Evolutionary conservation across 1,284 basidiomycete genomes (phyloP).

Genomic region (Waitea zeae): DNA sequence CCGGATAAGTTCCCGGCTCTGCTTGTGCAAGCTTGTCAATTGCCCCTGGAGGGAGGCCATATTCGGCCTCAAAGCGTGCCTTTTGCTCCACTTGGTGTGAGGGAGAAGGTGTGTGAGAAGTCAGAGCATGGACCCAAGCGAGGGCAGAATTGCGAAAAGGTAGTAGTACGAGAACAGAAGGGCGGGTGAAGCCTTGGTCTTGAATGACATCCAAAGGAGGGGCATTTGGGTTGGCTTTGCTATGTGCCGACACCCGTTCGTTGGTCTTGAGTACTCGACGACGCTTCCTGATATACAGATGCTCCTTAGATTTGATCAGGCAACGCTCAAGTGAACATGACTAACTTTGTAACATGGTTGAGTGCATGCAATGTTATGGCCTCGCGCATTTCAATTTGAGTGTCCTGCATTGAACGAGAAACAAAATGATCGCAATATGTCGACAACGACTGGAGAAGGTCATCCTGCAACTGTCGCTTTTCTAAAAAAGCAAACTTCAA

Average conservation of each 20-base stretch:
- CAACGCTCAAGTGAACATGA: background rate
- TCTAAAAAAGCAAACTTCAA: no score
- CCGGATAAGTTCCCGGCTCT: slow-evolving; percentile 63
- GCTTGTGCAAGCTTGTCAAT: slow-evolving; percentile 70
- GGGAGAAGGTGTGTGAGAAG: slow-evolving; percentile 46
- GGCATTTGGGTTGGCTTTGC: slow-evolving; percentile 26
- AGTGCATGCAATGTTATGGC: slow-evolving; percentile 59
- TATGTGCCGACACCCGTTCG: slow-evolving; percentile 61
- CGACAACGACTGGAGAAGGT: slow-evolving; percentile 45
- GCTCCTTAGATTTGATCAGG: slow-evolving; percentile 5
- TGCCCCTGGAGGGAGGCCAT: slow-evolving; percentile 63
- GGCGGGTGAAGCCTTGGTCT: slow-evolving; percentile 96
- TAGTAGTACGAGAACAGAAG: slow-evolving; percentile 81
- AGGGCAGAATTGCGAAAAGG: slow-evolving; percentile 87
- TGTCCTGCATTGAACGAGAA: slow-evolving; percentile 38
- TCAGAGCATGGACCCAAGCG: slow-evolving; percentile 57
- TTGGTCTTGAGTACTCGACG: slow-evolving; percentile 88
- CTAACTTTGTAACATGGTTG: slow-evolving; percentile 77
- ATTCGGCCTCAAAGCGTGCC: slow-evolving; percentile 70
- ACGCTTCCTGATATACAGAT: slow-evolving; percentile 52
- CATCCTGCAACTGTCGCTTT: slow-evolving; percentile 36
- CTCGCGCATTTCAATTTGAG: slow-evolving; percentile 38
- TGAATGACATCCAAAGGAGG: slow-evolving; percentile 58
- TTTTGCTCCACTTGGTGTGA: slow-evolving; percentile 74
- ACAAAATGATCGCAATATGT: slow-evolving; percentile 63